A percentile compares a stretch with the other conserved stretches of the same genome.
Evolutionary conservation across 768 basidiomycete species (phyloP).

Genomic region (Lyophyllum decastes): DNA sequence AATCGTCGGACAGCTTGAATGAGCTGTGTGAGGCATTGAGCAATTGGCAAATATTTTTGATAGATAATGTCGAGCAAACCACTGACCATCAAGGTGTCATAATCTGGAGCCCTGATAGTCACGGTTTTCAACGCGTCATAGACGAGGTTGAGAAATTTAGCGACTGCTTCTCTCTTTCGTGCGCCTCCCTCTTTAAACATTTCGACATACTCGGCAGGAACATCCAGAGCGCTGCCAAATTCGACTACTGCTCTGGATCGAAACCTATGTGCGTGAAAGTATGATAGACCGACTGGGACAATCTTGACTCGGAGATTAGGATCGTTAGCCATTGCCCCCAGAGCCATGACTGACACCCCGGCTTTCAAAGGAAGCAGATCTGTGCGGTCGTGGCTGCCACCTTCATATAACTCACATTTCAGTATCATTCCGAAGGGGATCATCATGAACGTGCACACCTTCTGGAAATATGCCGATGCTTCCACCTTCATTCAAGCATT

Average conservation of each 20-base stretch:
- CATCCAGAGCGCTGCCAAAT: conserved; percentile 88
- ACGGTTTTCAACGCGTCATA: conserved; percentile 95
- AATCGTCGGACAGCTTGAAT: conserved; percentile 94
- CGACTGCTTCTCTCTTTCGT: conserved; percentile 88
- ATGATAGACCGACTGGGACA: conserved; percentile 79
- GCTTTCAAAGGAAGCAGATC: conserved; percentile 97
- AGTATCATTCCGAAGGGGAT: background rate
- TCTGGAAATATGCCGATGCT: conserved; percentile 98
- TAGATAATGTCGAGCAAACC: conserved; percentile 1
- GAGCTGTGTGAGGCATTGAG: conserved; percentile 50
- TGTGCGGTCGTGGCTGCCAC: conserved; percentile 97
- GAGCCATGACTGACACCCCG: conserved; percentile 96
- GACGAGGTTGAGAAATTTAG: conserved; percentile 85
- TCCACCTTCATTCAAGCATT: conserved; percentile 81
- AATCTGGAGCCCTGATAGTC: conserved; percentile 93
- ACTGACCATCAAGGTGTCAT: conserved; percentile 94
- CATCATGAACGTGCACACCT: conserved; percentile 50
- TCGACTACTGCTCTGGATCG: conserved; percentile 97
- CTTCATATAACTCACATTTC: conserved; percentile 39
- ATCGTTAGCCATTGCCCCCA: conserved; percentile 95
- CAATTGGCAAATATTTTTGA: conserved; percentile 8
- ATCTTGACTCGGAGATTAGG: conserved; percentile 87
- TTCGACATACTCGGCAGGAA: conserved; percentile 85
- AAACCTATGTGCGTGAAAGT: conserved; percentile 83
- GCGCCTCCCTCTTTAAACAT: conserved; percentile 90